These are phyloP conservation scores for thale cress (Arabidopsis thaliana) DNA, from an alignment of 345 rosid species.

Conservation along the genomic window TAIR10.1 NC_003076.8:4037001-4037500, in stretches of 20 bases:
- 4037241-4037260: constrained; percentile 79
- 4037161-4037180: constrained; percentile 51
- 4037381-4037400: background rate
- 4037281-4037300: constrained; percentile 55
- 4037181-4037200: constrained; percentile 90
- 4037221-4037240: constrained; percentile 95
- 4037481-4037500: background rate
- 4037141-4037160: constrained; percentile 16
- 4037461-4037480: background rate
- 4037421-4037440: constrained; percentile 1
- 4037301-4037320: constrained; percentile 64
- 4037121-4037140: constrained; percentile 1
- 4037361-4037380: background rate
- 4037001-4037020: constrained; percentile 60
- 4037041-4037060: background rate
- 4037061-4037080: constrained; percentile 5
- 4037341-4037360: constrained; percentile 49
- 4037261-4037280: constrained; percentile 69
- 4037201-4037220: constrained; percentile 94
- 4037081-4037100: background rate
- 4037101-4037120: constrained; percentile 1
- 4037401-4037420: background rate
- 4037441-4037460: constrained; percentile 9
- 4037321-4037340: constrained; percentile 61
- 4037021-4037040: background rate